Evolutionary conservation across 2,329 filamentous ascomycete genomes (phyloP).

Genomic region (Diaporthe aspalathi): DNA sequence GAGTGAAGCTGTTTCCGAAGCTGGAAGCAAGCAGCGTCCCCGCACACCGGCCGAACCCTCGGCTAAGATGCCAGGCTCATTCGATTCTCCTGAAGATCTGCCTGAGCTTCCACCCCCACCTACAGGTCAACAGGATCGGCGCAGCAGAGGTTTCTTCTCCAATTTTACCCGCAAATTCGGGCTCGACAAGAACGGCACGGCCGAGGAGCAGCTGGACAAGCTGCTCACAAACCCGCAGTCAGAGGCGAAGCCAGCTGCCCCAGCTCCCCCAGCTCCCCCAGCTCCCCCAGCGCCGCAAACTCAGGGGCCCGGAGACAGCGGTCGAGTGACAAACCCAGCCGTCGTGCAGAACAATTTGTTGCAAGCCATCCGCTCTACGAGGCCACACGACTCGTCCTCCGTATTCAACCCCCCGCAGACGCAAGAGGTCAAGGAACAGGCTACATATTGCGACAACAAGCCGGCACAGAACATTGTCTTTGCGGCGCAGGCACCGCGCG

Average conservation of each 20-base stretch:
- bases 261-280: conserved; percentile 30
- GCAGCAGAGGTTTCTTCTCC: conserved; percentile 72
- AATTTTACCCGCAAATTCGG: conserved; percentile 76
- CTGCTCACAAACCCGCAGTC: conserved; percentile 48
- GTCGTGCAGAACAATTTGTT: conserved; percentile 77
- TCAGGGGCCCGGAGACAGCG: conserved; percentile 53
- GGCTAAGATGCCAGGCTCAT: conserved; percentile 81
- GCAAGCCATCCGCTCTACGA: conserved; percentile 81
- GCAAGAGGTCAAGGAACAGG: conserved; percentile 81
- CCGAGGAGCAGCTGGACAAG: conserved; percentile 57
- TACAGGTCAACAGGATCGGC: conserved; percentile 50
- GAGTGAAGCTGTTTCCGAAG: conserved; percentile 54
- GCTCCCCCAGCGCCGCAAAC: conserved; percentile 30
- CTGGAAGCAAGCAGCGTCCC: conserved; percentile 53
- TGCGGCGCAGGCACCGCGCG: conserved; percentile 75
- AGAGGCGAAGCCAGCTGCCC: conserved; percentile 32
- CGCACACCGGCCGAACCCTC: conserved; percentile 80
- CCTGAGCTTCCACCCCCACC: conserved; percentile 44
- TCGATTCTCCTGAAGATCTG: conserved; percentile 72
- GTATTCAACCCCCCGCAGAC: conserved; percentile 81
- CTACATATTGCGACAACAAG: conserved; percentile 85
- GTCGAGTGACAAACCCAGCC: conserved; percentile 69
- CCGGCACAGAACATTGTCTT: conserved; percentile 79
- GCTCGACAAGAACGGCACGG: conserved; percentile 65
- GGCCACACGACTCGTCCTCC: conserved; percentile 77